Base-by-base conservation (phyloP, 352 stramenopile species). In the Globisporangium uncinulatum region DNA sequence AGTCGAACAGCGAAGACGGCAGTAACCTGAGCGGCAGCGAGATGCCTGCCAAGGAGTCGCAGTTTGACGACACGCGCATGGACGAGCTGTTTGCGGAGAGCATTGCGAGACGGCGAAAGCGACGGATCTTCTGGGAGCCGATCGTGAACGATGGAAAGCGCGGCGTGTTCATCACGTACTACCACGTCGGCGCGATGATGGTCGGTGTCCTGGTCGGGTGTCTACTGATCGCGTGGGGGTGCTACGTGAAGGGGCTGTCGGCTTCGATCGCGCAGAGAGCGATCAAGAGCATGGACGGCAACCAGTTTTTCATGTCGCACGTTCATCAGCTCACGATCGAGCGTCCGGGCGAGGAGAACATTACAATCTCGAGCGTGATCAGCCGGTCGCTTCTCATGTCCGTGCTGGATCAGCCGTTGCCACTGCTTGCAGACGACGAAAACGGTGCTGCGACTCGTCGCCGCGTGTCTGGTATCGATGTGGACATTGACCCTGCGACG, bases 131-230 rank as follows among this genome's bases (percentile, higher is more conserved):
- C 41, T 91, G 81, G 81, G 73, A 89, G 39, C 67, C 76, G 13
- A 89, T 93, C 49, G 78, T 79, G 34, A 88, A 84, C 48, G 75
- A 86, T 32, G 80, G 83, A 37, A 86, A 91, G 54, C 67, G 62
- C 52, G 83, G 83, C 29, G 77, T 93, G 43, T 89, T 93, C 56
- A 89, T 93, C 61, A 86, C 83, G 19, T 90, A 89, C 50, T 86
- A 84, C 42, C 79, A 89, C 54, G 73, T 84, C 24, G 76, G 74
- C 13, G 76, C 75, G 6, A 86, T 89, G 79, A 62, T 73, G 32
- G 47, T 86, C 10, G 57, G 74, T 21, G 65, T 67, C 36, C 63
- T 76, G 29, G 61, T 81, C 3, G 75, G 63, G 2, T 80, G 65
- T 46, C 60, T 85, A 6, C 52, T 92, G 19, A 71, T 92, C 47